Base-by-base conservation (phyloP, 495 filamentous ascomycete genomes). In the Cercophora sp. region DNA sequence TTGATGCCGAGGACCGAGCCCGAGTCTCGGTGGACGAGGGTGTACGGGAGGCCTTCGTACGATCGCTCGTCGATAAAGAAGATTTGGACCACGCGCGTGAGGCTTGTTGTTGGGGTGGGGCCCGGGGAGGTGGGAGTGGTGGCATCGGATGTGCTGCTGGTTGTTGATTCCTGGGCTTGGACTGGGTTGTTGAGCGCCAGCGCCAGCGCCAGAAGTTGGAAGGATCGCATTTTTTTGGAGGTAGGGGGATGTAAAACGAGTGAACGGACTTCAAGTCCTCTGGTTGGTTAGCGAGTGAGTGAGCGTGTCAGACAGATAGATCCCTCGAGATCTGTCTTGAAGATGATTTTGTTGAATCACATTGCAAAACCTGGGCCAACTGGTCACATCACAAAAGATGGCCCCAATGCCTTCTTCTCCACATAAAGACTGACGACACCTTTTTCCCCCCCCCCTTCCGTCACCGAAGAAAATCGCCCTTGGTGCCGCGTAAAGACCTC, bases 21-120 rank as follows among this genome's bases (percentile, higher is more conserved):
- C 1, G 50, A 55, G 40, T 36, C 60, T 8, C 53, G 49, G 43
- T 63, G 57, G 23, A 58, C 47, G 5, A 62, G 22, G 24, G 58
- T 60, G 51, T 61, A 62, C 2, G 59, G 61, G 13, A 62, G 49
- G 29, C 61, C 59, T 25, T 64, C 58, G 46, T 55, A 56, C 24
- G 35, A 57, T 3, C 57, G 56, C 41, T 62, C 61, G 55, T 56
- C 53, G 46, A 64, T 48, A 57, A 56, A 67, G 55, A 64, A 66
- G 43, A 66, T 39, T 15, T 55, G 53, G 25, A 64, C 52, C 0
- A 62, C 41, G 22, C 29, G 45, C 31, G 58, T 59, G 6, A 57
- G 6, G 11, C 19, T 26, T 23, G 50, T 27, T 3, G 22, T 26
- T 8, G 50, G 36, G 16, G 20, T 6, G 19, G 42, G 26, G 4